phyloP scores from a whole-genome alignment of 2,329 filamentous ascomycete genomes.

The Microthyrium microscopicum region DNA sequence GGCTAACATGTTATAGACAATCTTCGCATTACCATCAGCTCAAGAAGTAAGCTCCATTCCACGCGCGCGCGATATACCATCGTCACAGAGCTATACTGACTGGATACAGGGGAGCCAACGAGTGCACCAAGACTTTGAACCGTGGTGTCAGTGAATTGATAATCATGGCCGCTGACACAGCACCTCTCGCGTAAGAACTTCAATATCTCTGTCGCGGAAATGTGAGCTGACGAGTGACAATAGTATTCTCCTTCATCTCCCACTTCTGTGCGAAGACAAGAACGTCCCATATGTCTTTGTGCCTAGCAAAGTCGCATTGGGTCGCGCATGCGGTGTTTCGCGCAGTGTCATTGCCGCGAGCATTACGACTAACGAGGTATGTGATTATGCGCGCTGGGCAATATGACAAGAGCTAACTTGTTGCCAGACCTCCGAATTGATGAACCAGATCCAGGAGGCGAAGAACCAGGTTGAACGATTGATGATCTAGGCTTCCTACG shows the following conservation, averaged over 20 bases:
- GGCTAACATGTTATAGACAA: not conserved
- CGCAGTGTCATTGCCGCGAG: conserved; percentile 72
- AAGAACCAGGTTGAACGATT: conserved; percentile 94
- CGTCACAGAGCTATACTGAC: too few species aligned
- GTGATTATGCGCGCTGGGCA: too few species aligned
- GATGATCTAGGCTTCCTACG: too few species aligned
- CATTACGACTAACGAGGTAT: conserved; percentile 57
- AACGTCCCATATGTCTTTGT: conserved; percentile 59
- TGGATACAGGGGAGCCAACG: conserved; percentile 10
- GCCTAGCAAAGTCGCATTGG: conserved; percentile 77
- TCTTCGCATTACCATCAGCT: conserved; percentile 8
- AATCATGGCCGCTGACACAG: conserved; percentile 76
- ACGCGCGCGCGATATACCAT: too few species aligned
- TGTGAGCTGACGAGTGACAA: conserved; percentile 8
- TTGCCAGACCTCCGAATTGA: conserved; percentile 58
- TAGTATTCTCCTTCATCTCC: conserved; percentile 53
- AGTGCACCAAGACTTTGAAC: conserved; percentile 38
- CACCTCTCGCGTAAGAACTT: conserved; percentile 57
- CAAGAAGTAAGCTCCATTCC: too few species aligned
- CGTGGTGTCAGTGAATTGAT: conserved; percentile 81
- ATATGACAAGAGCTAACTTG: too few species aligned
- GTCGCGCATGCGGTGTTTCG: conserved; percentile 77
- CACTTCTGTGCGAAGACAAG: conserved; percentile 67
- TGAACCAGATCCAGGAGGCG: conserved; percentile 69
- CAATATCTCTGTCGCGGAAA: conserved; percentile 7